A percentile compares a stretch with the other conserved stretches of the same genome.
Evolutionary conservation across 2,329 filamentous ascomycete species (phyloP).

Genomic region (Daldinia sp.): DNA sequence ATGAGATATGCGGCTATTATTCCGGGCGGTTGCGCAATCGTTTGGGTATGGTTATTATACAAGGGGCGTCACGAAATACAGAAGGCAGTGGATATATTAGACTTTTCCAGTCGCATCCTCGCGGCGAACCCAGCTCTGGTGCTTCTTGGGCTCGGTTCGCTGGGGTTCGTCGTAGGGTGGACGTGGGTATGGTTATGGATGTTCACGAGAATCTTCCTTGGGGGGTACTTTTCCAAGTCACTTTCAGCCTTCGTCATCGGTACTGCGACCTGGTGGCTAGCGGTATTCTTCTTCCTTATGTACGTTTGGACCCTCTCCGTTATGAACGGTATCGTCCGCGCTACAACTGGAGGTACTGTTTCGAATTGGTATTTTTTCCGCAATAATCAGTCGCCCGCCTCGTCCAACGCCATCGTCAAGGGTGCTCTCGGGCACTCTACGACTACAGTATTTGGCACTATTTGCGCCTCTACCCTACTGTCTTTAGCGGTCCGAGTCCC

Average conservation of each 20-base stretch:
- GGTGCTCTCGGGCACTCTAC: constrained; percentile 83
- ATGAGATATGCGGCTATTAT: constrained; percentile 89
- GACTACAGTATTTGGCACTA: constrained; percentile 89
- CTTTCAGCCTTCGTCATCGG: constrained; percentile 79
- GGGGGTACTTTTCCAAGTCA: constrained; percentile 78
- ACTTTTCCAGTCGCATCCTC: constrained; percentile 90
- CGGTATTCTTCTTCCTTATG: constrained; percentile 88
- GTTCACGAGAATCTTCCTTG: constrained; percentile 94
- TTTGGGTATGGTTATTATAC: constrained; percentile 86
- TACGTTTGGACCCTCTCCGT: constrained; percentile 95
- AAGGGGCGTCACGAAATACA: constrained; percentile 81
- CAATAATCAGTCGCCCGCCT: constrained; percentile 77
- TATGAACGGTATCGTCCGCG: constrained; percentile 86
- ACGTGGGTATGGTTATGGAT: constrained; percentile 97
- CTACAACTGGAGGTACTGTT: constrained; percentile 91
- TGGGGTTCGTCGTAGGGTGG: constrained; percentile 81
- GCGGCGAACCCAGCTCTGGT: constrained; percentile 85
- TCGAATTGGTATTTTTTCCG: constrained; percentile 99
- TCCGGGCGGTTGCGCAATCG: constrained; percentile 74
- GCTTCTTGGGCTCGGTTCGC: constrained; percentile 79
- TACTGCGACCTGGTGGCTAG: constrained; percentile 92
- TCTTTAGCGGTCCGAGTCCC: constrained; percentile 84
- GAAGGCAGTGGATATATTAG: constrained; percentile 86
- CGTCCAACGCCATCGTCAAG: constrained; percentile 80
- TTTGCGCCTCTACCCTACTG: constrained; percentile 86